A percentile compares a stretch with the other conserved stretches of the same genome.
Evolutionary conservation across 345 rosid genomes (phyloP).

Genomic region (Bruguiera sexangula): DNA sequence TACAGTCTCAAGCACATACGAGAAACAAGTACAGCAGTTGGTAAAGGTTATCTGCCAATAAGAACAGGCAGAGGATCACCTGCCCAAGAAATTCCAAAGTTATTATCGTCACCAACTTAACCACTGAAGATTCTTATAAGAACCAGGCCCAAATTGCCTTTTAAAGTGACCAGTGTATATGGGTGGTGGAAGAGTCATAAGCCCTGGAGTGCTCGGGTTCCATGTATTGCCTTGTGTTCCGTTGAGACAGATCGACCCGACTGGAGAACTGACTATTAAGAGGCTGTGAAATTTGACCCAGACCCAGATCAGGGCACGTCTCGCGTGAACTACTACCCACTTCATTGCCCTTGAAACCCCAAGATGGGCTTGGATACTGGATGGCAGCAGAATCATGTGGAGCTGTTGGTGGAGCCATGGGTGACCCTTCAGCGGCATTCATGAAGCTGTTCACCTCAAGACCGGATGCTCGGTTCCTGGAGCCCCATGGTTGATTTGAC

Average conservation of each 20-base stretch:
- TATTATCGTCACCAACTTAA: not conserved
- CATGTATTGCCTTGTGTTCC: constrained; percentile 50
- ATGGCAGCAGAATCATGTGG: constrained; percentile 37
- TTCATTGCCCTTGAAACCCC: constrained; percentile 54
- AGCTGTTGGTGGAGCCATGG: constrained; percentile 48
- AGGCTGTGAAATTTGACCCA: constrained; percentile 47
- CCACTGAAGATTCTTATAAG: not conserved
- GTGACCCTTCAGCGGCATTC: constrained; percentile 39
- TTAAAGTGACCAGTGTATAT: constrained; percentile 71
- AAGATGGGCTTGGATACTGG: constrained; percentile 47
- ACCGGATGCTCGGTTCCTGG: constrained; percentile 38
- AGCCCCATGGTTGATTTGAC: constrained; percentile 84
- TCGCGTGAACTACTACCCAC: constrained; percentile 32
- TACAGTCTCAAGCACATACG: not conserved
- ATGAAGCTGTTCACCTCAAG: constrained; percentile 34
- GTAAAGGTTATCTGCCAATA: not conserved
- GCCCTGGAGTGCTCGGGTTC: constrained; percentile 54
- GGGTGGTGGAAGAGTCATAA: constrained; percentile 53
- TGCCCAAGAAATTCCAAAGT: not conserved
- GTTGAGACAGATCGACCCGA: constrained; percentile 54
- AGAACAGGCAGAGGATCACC: not conserved
- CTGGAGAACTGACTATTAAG: constrained; percentile 35
- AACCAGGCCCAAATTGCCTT: not conserved
- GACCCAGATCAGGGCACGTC: constrained; percentile 48
- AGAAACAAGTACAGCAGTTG: not conserved